Evolutionary conservation across 768 basidiomycete genomes (phyloP).

Genomic region (Amyloporia xantha): DNA sequence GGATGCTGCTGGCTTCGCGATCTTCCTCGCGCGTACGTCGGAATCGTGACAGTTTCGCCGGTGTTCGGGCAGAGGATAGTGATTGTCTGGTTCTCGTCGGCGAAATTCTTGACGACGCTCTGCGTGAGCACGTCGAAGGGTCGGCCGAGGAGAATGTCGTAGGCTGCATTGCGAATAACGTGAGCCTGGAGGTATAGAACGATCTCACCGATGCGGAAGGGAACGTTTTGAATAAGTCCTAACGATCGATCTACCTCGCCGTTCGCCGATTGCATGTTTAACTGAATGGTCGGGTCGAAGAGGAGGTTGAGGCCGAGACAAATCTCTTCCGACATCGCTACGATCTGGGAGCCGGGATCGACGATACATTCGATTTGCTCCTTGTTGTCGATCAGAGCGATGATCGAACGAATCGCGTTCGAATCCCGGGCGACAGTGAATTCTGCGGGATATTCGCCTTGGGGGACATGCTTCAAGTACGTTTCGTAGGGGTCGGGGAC

Average conservation of each 20-base stretch:
- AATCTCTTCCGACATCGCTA: slow-evolving; percentile 19
- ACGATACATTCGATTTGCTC: slow-evolving; percentile 11
- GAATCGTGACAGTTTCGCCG: not conserved
- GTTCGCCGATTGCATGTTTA: slow-evolving; percentile 14
- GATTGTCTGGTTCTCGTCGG: slow-evolving; percentile 6
- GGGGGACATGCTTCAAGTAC: slow-evolving; percentile 1
- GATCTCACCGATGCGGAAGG: slow-evolving; percentile 1
- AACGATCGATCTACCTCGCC: slow-evolving; percentile 6
- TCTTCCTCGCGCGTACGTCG: slow-evolving; percentile 6
- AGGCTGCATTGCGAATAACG: slow-evolving; percentile 4
- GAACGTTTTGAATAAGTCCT: slow-evolving; percentile 2
- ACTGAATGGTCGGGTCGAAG: slow-evolving; percentile 7
- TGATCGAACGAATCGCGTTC: slow-evolving; percentile 11
- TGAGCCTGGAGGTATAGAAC: slow-evolving; percentile 4
- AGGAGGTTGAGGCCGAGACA: slow-evolving; percentile 7
- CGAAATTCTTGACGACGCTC: slow-evolving; percentile 3
- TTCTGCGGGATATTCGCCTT: not conserved
- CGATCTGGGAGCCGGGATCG: slow-evolving; percentile 18
- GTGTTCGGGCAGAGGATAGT: slow-evolving; percentile 9
- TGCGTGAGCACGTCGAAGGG: slow-evolving; percentile 7
- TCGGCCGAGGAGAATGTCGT: slow-evolving; percentile 5
- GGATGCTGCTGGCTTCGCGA: not conserved
- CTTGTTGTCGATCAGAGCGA: slow-evolving; percentile 7
- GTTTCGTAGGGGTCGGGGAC: slow-evolving; percentile 9
- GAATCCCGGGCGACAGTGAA: slow-evolving; percentile 9